phyloP scores from a whole-genome alignment of 148 eudicot genomes.

The Spergularia marina region DNA sequence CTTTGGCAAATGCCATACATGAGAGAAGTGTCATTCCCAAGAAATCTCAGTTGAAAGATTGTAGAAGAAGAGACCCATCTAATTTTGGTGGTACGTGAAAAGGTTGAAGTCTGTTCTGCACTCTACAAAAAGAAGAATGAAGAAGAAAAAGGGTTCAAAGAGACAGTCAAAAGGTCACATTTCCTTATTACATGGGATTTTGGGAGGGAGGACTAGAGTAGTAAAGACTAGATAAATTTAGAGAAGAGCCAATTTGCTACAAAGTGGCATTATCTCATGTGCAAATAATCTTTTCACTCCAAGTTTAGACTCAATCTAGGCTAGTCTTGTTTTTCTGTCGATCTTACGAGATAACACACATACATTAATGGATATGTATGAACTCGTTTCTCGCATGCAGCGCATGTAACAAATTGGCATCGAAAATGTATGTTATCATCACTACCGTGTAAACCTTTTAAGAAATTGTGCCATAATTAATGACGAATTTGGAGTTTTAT shows the following conservation, averaged over 20 bases:
- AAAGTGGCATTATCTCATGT: background rate
- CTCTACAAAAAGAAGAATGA: background rate
- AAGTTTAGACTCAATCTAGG: too few species aligned
- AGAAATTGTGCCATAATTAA: too few species aligned
- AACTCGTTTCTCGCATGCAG: too few species aligned
- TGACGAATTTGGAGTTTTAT: too few species aligned
- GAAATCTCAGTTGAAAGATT: background rate
- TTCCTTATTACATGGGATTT: slow-evolving; percentile 31
- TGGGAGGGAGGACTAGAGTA: too few species aligned
- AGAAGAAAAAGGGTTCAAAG: slow-evolving; percentile 24
- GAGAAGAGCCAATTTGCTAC: slow-evolving; percentile 6
- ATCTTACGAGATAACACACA: too few species aligned
- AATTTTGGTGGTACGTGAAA: slow-evolving; percentile 36
- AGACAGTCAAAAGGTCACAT: slow-evolving; percentile 35
- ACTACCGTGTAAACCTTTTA: too few species aligned
- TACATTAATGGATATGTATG: too few species aligned
- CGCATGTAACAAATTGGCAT: too few species aligned
- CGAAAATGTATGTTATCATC: too few species aligned
- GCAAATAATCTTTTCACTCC: background rate
- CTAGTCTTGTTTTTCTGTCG: too few species aligned
- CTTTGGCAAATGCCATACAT: slow-evolving; percentile 27
- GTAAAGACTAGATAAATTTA: background rate
- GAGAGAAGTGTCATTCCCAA: slow-evolving; percentile 34
- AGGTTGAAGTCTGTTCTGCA: slow-evolving; percentile 17
- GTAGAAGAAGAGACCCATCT: slow-evolving; percentile 6